Evolutionary conservation across 495 filamentous ascomycete species (phyloP).

Genomic region (Astrothelium subdiscretum): DNA sequence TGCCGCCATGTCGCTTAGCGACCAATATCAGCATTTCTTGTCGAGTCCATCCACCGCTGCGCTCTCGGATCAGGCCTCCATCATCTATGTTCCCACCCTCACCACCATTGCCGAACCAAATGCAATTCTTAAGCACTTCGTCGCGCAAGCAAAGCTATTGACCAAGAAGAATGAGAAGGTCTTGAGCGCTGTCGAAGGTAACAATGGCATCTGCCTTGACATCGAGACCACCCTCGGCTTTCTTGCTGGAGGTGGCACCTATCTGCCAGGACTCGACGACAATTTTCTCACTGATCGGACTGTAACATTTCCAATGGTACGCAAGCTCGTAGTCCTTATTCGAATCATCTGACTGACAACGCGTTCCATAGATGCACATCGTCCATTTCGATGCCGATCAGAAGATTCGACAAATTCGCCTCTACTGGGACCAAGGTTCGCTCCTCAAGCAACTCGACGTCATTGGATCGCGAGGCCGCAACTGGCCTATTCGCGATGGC

Average conservation of each 20-base stretch:
- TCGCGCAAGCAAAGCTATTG: conserved; percentile 49
- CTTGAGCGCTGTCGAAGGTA: conserved; percentile 58
- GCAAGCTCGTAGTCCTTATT: conserved; percentile 19
- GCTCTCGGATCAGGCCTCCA: conserved; percentile 59
- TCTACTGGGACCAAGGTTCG: conserved; percentile 91
- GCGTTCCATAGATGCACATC: conserved; percentile 60
- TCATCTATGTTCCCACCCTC: conserved; percentile 86
- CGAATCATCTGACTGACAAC: conserved; percentile 22
- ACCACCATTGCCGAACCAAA: conserved; percentile 55
- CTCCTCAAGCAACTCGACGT: conserved; percentile 87
- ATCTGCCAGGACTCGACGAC: conserved; percentile 82
- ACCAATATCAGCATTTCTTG: conserved; percentile 69
- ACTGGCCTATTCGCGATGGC: conserved; percentile 89
- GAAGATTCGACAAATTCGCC: conserved; percentile 73
- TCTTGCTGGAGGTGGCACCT: conserved; percentile 65
- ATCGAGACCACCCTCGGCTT: conserved; percentile 70
- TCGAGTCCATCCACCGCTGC: conserved; percentile 51
- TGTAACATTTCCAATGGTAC: conserved; percentile 72
- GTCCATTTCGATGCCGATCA: conserved; percentile 67
- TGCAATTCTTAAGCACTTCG: conserved; percentile 68
- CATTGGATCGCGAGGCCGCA: conserved; percentile 75
- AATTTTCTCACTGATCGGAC: conserved; percentile 82
- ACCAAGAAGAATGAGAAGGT: conserved; percentile 71
- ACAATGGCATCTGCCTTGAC: conserved; percentile 59
- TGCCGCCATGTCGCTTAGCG: conserved; percentile 49